Evolutionary conservation across 306 rosid species (phyloP).

Genomic region (Crotalaria pallida): DNA sequence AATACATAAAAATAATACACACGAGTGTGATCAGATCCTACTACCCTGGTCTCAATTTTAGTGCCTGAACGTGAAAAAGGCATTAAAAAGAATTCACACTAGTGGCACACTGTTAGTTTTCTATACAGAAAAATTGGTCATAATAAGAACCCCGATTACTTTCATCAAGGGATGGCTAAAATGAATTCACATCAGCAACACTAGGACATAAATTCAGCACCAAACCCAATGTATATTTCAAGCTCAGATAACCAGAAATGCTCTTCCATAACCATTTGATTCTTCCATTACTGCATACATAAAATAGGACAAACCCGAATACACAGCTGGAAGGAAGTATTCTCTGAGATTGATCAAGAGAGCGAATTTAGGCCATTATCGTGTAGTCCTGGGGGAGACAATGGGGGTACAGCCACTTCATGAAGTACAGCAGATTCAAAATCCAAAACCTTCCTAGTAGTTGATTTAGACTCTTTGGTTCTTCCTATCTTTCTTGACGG

Average conservation of each 20-base stretch:
- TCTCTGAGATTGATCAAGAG: slow-evolving; percentile 21
- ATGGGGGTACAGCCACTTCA: slow-evolving; percentile 73
- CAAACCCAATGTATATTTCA: slow-evolving; percentile 13
- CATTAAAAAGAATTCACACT: neutral
- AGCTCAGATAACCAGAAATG: neutral
- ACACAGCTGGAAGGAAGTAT: neutral
- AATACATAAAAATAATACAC: neutral
- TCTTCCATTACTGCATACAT: neutral
- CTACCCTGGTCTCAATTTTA: neutral
- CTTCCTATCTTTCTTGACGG: slow-evolving; percentile 55
- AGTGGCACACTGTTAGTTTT: neutral
- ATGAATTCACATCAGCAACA: neutral
- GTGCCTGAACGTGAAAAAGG: neutral
- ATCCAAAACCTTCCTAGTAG: slow-evolving; percentile 58
- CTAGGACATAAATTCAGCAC: slow-evolving; percentile 37
- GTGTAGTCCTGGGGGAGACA: slow-evolving; percentile 63
- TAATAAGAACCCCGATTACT: neutral
- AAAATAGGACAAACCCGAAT: neutral
- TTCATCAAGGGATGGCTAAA: neutral
- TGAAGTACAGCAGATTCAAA: slow-evolving; percentile 38
- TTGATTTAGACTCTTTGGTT: slow-evolving; percentile 40
- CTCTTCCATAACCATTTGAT: slow-evolving; percentile 24
- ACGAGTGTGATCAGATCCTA: neutral
- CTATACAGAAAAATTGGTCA: slow-evolving; percentile 23
- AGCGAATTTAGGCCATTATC: slow-evolving; percentile 24